Base-by-base conservation (phyloP, 169 alveolate genomes). In the Plasmodium reichenowi region DNA sequence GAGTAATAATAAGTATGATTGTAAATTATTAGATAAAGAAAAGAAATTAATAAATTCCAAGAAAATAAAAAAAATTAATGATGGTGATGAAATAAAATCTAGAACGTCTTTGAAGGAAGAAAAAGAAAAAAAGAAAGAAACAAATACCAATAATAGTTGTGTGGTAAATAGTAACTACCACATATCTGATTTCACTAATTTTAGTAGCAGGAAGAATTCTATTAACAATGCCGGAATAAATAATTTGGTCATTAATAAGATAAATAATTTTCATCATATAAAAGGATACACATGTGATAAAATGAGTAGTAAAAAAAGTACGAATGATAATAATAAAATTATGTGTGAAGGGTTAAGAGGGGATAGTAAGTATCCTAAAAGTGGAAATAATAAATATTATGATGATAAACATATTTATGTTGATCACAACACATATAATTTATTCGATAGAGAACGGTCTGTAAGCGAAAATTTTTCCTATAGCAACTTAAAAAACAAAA, bases 231-330 rank as follows among this genome's bases (percentile, higher is more conserved):
- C 52, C 9, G 88, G 54, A 17, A 86, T 86, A 86, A 86, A 86
- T 54, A 86, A 86, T 56, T 32, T 86, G 71, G 92, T 86, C 15
- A 86, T 86, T 52, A 86, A 86, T 72, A 72, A 73, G 68, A 47
- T 86, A 20, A 70, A 52, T 10, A 62, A 20, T 72, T 72, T 59
- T 32, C 62, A 62, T 43, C 71, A 83, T 54, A 26, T 73, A 22
- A 68, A 50, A 62, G 85, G 47, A 60, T 48, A 43, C 15, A 71
- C 24, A 43, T 63, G 66, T 73, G 58, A 38, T 5, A 38, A 38
- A 38, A 38, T 38, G 47, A 38, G 10, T 38, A 45, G 38, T 43
- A 17, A 20, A 32, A 45, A 17, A 20, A 0, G 38, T 12, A 54
- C 59, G 71, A 58, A 45, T n/a, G 45, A 45, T 38, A 58, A 58